Percentiles rank a stretch among this genome's conserved stretches.
phyloP scores from a whole-genome alignment of 225 moss, liverwort and hornwort genomes.

The Antitrichia curtipendula region DNA sequence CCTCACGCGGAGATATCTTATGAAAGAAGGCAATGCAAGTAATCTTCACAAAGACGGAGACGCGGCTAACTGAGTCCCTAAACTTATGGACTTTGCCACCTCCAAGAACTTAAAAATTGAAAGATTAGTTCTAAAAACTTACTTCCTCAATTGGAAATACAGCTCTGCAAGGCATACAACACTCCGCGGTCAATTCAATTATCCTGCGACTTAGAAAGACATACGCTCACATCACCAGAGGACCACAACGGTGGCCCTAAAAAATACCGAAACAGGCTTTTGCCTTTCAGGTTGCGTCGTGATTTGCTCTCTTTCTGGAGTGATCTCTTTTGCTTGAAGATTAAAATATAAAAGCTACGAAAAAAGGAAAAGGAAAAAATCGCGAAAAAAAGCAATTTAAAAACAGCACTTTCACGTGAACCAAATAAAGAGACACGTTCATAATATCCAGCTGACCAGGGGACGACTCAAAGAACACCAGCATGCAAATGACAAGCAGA shows the following conservation, averaged over 20 bases:
- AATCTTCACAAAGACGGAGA: not conserved
- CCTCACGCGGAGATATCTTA: not conserved
- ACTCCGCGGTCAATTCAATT: not conserved
- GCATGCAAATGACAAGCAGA: not conserved
- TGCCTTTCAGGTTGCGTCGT: not conserved
- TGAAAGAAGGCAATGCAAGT: not conserved
- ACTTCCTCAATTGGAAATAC: not conserved
- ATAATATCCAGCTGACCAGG: not conserved
- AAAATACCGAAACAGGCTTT: not conserved
- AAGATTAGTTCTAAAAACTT: not conserved
- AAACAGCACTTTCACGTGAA: not conserved
- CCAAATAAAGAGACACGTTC: not conserved
- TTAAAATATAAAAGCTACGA: not conserved
- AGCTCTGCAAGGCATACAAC: not conserved
- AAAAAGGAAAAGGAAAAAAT: not conserved
- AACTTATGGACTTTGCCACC: not conserved
- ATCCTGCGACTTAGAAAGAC: not conserved
- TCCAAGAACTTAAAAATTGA: not conserved
- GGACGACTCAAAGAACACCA: not conserved
- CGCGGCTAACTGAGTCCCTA: not conserved
- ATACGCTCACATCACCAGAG: not conserved
- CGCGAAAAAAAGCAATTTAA: not conserved
- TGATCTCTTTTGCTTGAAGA: not conserved
- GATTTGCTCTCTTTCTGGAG: not conserved
- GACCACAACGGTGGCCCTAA: not conserved